Evolutionary conservation across 805 yeast genomes (phyloP).

Genomic region (Yarrowia bubula): DNA sequence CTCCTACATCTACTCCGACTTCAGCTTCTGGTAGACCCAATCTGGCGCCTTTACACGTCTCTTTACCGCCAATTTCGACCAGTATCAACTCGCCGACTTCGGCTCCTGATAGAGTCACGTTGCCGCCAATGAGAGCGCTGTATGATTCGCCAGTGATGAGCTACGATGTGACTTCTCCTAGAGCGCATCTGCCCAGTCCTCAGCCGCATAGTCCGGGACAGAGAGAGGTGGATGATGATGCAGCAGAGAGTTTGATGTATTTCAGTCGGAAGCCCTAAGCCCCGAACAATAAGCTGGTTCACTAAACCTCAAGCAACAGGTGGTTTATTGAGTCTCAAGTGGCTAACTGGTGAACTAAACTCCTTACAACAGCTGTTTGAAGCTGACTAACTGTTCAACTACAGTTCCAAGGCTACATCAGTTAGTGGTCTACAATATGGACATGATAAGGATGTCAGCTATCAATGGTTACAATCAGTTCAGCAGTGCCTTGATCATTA

Average conservation of each 20-base stretch:
- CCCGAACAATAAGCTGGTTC: too few relatives aligned
- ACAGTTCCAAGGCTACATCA: too few relatives aligned
- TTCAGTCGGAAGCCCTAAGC: neutral
- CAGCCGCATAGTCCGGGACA: neutral
- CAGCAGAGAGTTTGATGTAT: slow-evolving; percentile 1
- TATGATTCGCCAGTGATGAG: neutral
- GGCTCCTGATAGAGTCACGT: neutral
- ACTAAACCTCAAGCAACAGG: neutral
- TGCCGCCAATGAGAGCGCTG: slow-evolving; percentile 9
- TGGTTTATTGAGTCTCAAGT: neutral
- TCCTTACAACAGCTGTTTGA: too few relatives aligned
- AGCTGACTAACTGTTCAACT: too few relatives aligned
- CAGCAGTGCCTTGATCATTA: too few relatives aligned
- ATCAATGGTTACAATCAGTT: too few relatives aligned
- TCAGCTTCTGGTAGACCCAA: neutral
- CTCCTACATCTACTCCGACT: neutral
- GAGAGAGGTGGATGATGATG: slow-evolving; percentile 4
- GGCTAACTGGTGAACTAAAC: too few relatives aligned
- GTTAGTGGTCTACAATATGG: too few relatives aligned
- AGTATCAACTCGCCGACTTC: slow-evolving; percentile 16
- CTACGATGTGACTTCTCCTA: neutral
- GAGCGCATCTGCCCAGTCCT: slow-evolving; percentile 8
- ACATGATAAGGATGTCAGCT: too few relatives aligned
- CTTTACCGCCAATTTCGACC: slow-evolving; percentile 9
- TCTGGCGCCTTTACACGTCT: neutral